Base-by-base conservation (phyloP, 2,329 filamentous ascomycete genomes). In the Ceratocystis variospora region DNA sequence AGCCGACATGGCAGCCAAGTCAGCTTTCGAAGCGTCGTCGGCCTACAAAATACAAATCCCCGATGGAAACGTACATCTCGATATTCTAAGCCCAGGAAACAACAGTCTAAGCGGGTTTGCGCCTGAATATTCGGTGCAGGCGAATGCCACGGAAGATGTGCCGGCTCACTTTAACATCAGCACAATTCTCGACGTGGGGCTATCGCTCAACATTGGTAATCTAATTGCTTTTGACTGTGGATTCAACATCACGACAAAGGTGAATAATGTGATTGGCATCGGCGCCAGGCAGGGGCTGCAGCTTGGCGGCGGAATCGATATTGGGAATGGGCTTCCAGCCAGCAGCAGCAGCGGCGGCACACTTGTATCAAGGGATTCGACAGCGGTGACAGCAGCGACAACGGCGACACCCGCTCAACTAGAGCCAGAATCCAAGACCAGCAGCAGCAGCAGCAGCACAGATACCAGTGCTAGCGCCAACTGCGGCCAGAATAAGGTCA, bases 151-250 rank as follows among this genome's bases (percentile, higher is more conserved):
- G n/a, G 63, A 67, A 33, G 50, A 62, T 5, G 46, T 67, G 3
- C 19, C 55, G 2, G 45, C 62, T 28, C 55, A 67, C 45, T 55
- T 67, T n/a, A 67, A 64, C 46, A 67, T 67, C 28, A 65, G 33
- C 22, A 65, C 66, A 17, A 22, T 6, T 25, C 55, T 64, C 12
- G 45, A 62, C 25, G 61, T 67, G 22, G 55, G 41, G 28, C 37
- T 67, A 10, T 19, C 61, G 5, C 53, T 67, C 19, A 28, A 50
- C 2, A 19, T 67, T 25, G 57, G 8, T 19, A 65, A 62, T 17
- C 10, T 65, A 5, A 28, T 62, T 19, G 50, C 41, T 28, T 65
- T 62, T 55, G 45, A 65, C 10, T 31, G 22, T 12, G 45, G 57
- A 5, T 62, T 65, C 31, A 44, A 67, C 22, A 45, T 64, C 7